Percentiles rank a stretch among this genome's conserved stretches.
Conservation (phyloP, 257 asterid genomes). For the Fraxinus americana region DNA sequence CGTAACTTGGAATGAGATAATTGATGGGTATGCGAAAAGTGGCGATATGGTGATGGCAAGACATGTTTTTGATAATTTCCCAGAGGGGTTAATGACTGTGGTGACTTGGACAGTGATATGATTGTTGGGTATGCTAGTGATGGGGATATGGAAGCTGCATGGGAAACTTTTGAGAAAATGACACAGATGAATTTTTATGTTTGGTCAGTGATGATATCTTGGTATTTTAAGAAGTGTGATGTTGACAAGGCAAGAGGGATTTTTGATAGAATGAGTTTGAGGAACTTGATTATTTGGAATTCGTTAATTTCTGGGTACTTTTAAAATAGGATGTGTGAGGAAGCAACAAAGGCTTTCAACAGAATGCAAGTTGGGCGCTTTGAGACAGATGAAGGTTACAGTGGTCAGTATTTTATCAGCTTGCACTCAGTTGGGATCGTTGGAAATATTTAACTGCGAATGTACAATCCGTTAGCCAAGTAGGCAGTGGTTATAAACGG, state of each 20-base stretch:
- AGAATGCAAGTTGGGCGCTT: slow-evolving; percentile 62
- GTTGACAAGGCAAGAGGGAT: slow-evolving; percentile 49
- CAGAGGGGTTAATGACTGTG: slow-evolving; percentile 58
- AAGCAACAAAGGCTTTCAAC: slow-evolving; percentile 53
- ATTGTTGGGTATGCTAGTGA: slow-evolving; percentile 56
- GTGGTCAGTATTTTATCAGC: slow-evolving; percentile 66
- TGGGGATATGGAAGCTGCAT: slow-evolving; percentile 72
- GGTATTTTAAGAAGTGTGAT: slow-evolving; percentile 74
- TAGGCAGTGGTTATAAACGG: no score
- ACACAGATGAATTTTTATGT: slow-evolving; percentile 47
- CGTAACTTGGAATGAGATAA: slow-evolving; percentile 79
- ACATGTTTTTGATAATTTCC: slow-evolving; percentile 52
- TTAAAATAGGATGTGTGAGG: slow-evolving; percentile 62
- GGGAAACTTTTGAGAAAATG: slow-evolving; percentile 60
- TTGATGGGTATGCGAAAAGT: slow-evolving; percentile 60
- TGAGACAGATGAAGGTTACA: slow-evolving; percentile 74
- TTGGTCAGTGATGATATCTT: slow-evolving; percentile 76
- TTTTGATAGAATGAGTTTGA: slow-evolving; percentile 56
- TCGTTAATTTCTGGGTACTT: slow-evolving; percentile 76
- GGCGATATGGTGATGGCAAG: slow-evolving; percentile 60
- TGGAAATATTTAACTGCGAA: slow-evolving; percentile 17
- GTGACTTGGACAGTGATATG: slow-evolving; percentile 82
- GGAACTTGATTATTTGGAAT: slow-evolving; percentile 84
- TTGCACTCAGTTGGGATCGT: slow-evolving; percentile 71
- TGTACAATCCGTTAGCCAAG: no score